Evolutionary conservation across 2,329 filamentous ascomycete genomes (phyloP).

Genomic region (Aspergillus transmontanensis): DNA sequence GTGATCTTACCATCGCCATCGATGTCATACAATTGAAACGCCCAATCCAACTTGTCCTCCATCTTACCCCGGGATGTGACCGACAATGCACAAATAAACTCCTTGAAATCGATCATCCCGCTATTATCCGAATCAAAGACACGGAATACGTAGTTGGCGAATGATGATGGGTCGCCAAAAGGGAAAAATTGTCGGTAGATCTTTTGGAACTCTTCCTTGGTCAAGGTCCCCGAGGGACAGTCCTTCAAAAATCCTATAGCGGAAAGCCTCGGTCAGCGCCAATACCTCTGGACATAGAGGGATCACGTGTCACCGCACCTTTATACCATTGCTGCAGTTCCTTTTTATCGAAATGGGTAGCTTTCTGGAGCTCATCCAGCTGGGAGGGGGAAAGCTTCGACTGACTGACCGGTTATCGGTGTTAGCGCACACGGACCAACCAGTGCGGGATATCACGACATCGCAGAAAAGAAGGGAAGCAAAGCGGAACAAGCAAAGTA

Average conservation of each 20-base stretch:
- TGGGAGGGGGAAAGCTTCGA: conserved; percentile 97
- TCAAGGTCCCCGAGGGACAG: conserved; percentile 93
- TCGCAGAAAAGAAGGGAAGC: neutral
- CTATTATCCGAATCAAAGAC: conserved; percentile 98
- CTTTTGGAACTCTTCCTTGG: conserved; percentile 98
- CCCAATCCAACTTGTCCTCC: conserved; percentile 99
- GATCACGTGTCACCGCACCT: conserved; percentile 59
- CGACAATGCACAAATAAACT: conserved; percentile 97
- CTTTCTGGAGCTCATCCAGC: conserved; percentile 91
- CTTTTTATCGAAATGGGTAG: conserved; percentile 99
- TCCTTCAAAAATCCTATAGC: conserved; percentile 89
- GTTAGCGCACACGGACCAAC: neutral
- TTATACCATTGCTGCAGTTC: conserved; percentile 99
- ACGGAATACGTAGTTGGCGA: conserved; percentile 98
- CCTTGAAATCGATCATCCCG: conserved; percentile 98
- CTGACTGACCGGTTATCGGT: conserved; percentile 62
- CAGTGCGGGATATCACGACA: neutral
- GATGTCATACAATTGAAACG: conserved; percentile 98
- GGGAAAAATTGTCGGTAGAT: conserved; percentile 99
- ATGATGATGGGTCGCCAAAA: conserved; percentile 94
- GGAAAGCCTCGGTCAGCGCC: neutral
- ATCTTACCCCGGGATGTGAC: conserved; percentile 97
- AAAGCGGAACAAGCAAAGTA: neutral
- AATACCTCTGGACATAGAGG: neutral
- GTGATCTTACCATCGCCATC: conserved; percentile 98